A percentile compares a stretch with the other conserved stretches of the same genome.
These are phyloP conservation scores for Suhomyces vadensis DNA, from an alignment of 805 yeast genomes.

Conservation along the genomic window DNA sequence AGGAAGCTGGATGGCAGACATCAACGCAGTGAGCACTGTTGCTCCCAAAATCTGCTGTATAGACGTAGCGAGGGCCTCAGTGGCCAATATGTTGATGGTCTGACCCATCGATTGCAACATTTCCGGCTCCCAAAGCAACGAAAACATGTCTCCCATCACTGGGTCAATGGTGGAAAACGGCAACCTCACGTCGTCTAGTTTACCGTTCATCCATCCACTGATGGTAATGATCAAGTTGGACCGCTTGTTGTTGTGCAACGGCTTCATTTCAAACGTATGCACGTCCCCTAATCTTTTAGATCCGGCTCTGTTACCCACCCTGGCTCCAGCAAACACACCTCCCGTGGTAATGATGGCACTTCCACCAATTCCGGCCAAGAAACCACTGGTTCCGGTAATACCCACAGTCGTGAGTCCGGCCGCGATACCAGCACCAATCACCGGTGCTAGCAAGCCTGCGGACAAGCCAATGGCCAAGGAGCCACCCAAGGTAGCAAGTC, in stretches of 20 bases:
- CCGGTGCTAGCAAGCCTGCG: slow-evolving; percentile 95
- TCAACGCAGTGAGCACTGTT: slow-evolving; percentile 81
- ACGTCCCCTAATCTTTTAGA: slow-evolving; percentile 85
- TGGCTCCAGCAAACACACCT: slow-evolving; percentile 88
- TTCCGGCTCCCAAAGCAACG: slow-evolving; percentile 97
- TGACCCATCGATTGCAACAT: slow-evolving; percentile 96
- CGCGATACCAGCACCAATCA: slow-evolving; percentile 97
- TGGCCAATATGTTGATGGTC: slow-evolving; percentile 88
- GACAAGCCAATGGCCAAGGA: slow-evolving; percentile 91
- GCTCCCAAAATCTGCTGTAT: slow-evolving; percentile 94
- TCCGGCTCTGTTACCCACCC: slow-evolving; percentile 86
- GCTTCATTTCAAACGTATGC: slow-evolving; percentile 88
- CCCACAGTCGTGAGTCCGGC: slow-evolving; percentile 97
- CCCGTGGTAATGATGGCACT: slow-evolving; percentile 91
- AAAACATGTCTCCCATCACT: slow-evolving; percentile 92
- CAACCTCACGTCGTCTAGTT: slow-evolving; percentile 90
- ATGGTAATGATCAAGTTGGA: slow-evolving; percentile 86
- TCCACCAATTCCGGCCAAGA: slow-evolving; percentile 95
- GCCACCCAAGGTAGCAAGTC: slow-evolving; percentile 95
- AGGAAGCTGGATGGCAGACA: slow-evolving; percentile 92
- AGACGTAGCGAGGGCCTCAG: slow-evolving; percentile 89
- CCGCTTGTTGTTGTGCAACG: slow-evolving; percentile 86
- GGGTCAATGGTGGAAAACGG: slow-evolving; percentile 98
- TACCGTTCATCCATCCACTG: slow-evolving; percentile 97
- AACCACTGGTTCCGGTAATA: slow-evolving; percentile 88